Evolutionary conservation across 2,329 filamentous ascomycete genomes (phyloP).

Genomic region (Clarireedia homoeocarpa): DNA sequence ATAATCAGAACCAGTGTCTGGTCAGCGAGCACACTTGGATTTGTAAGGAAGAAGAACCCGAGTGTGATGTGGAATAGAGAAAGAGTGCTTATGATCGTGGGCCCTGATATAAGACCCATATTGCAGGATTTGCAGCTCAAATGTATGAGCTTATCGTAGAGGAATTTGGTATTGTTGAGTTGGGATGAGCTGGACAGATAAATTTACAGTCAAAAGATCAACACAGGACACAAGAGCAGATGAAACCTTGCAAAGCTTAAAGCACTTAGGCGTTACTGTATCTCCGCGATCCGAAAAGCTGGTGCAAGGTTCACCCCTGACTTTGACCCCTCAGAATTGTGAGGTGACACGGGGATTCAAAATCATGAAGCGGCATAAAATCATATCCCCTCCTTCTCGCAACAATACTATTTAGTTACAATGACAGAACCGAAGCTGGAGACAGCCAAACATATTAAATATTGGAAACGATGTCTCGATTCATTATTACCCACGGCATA

Average conservation of each 20-base stretch:
- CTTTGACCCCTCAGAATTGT: background rate
- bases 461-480: constrained; percentile 85
- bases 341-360: background rate
- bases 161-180: background rate
- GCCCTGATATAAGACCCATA: constrained; percentile 78
- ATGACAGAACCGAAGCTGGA: constrained; percentile 38
- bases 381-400: background rate
- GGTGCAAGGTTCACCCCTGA: background rate
- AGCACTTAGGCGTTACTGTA: constrained; percentile 5
- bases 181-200: background rate
- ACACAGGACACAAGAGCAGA: background rate
- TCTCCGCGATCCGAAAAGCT: background rate
- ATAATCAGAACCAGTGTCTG: constrained; percentile 75
- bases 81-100: constrained; percentile 71
- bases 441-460: constrained; percentile 68
- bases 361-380: background rate
- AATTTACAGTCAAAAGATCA: background rate
- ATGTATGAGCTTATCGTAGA: background rate
- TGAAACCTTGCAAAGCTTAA: constrained; percentile 1
- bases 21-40: constrained; percentile 63
- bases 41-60: constrained; percentile 75
- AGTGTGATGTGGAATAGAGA: constrained; percentile 79
- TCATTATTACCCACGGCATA: constrained; percentile 75
- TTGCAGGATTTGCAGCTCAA: constrained; percentile 15
- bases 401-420: background rate